Base-by-base conservation (phyloP, 2,329 filamentous ascomycete genomes). In the Colletotrichum brevisporum region DNA sequence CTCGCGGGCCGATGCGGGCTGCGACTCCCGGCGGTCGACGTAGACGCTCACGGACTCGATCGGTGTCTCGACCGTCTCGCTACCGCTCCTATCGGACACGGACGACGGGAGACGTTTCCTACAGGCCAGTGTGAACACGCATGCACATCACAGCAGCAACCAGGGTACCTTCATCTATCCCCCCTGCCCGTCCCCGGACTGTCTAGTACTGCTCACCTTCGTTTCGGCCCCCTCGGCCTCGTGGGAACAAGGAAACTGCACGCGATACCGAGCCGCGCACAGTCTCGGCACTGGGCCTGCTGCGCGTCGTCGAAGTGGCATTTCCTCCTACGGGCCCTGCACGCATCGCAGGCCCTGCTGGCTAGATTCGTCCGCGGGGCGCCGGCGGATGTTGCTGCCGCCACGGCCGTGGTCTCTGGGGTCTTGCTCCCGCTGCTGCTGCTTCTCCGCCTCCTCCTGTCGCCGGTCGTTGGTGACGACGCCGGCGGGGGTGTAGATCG, bases 181-280 rank as follows among this genome's bases (percentile, higher is more conserved):
- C 8, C 9, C 18, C 15, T 31, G 43, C 21, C 26, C 31, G 10
- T 27, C 58, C 64, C 59, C 58, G 26, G 64, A 63, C 36, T 36
- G 31, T 60, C 6, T 13, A 21, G 8, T 45, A 16, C 13, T n/a
- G 52, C 41, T 62, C 45, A 74, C 72, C 73, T 69, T 53, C 71
- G 71, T 66, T 74, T 75, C 6, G 74, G 74, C 1, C 74, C 74
- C 10, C 74, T 65, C 13, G 73, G 69, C 18, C 74, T 64, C 5
- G 74, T 75, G 16, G 74, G 74, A 21, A 74, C 72, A 12, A 68
- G 65, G 54, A 75, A 74, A 57, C 72, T 74, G 50, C 73, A 74
- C 15, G 57, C 54, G 16, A 74, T 72, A 1, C 73, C 73, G 5
- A 74, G 73, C 16, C 69, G 69, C 16, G 58, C 15, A 24, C 73